Evolutionary conservation across 1,139 yeast species (phyloP).

Genomic region (Geotrichum carabidarum): DNA sequence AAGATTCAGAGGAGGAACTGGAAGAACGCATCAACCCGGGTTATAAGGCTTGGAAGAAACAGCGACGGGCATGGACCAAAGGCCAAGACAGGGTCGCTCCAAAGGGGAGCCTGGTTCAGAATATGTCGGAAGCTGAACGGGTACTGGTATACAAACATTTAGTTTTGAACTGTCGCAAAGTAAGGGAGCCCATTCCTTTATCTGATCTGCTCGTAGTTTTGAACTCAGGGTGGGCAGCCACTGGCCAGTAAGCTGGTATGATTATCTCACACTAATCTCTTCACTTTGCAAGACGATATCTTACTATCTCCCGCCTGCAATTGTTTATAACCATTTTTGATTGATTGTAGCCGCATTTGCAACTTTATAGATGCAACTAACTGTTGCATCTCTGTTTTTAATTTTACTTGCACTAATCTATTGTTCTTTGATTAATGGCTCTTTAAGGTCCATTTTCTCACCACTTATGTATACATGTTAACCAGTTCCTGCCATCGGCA

Average conservation of each 20-base stretch:
- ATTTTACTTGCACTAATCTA: too few relatives aligned
- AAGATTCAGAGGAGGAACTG: slow-evolving; percentile 20
- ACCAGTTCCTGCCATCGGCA: too few relatives aligned
- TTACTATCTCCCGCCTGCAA: too few relatives aligned
- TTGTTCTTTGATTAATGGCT: too few relatives aligned
- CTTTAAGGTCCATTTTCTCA: too few relatives aligned
- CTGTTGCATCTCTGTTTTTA: too few relatives aligned
- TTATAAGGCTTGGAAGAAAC: slow-evolving; percentile 30
- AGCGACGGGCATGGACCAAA: slow-evolving; percentile 29
- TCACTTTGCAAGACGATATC: too few relatives aligned
- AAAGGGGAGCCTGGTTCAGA: slow-evolving; percentile 2
- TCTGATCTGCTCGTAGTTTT: slow-evolving; percentile 49
- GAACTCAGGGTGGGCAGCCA: slow-evolving; percentile 55
- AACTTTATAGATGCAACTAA: too few relatives aligned
- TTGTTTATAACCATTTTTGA: too few relatives aligned
- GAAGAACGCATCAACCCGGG: slow-evolving; percentile 32
- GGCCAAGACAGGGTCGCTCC: slow-evolving; percentile 2
- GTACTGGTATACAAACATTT: slow-evolving; percentile 7
- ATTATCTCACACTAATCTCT: too few relatives aligned
- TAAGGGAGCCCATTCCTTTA: slow-evolving; percentile 50
- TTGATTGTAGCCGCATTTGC: too few relatives aligned
- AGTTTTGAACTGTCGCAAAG: slow-evolving; percentile 19
- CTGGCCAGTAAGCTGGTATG: slow-evolving; percentile 27
- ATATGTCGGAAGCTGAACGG: slow-evolving; percentile 9
- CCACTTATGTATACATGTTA: too few relatives aligned